Base-by-base conservation (phyloP, 106 monocot genomes). In the Dendrobium huoshanense region DNA sequence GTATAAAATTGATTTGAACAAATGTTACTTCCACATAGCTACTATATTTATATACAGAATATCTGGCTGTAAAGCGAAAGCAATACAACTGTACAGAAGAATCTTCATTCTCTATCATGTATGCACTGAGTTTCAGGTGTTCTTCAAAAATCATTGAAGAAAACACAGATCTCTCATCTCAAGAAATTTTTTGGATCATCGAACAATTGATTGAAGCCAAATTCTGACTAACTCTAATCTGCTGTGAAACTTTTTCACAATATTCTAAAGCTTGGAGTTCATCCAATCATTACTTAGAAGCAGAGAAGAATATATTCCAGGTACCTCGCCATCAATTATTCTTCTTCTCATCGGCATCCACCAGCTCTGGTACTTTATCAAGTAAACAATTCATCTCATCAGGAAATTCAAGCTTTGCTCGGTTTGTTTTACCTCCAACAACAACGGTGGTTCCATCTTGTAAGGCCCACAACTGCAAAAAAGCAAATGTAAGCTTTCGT, bases 371-470 rank as follows among this genome's bases (percentile, higher is more conserved):
- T 61, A 95, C 92, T 83, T 84, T 81, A 81, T 91, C 84, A 75
- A 95, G 91, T 72, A 95, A 81, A 8, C 54, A 67, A 85, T 95
- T 95, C 87, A 95, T 92, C 85, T 95, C 95, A n/a, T 90, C 83
- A 4, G 88, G 84, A 83, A 99, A 99, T 85, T 99, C 98, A 64
- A 95, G 83, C 80, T 95, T 99, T 18, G 92, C 88, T 81, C 98
- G 73, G 51, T 99, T 99, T 40, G 91, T 93, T 78, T 93, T 99
- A 22, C 92, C 98, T 83, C 98, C 98, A 22, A 99, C 15, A 2
- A 95, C 87, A 48, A 99, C 91, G 51, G 90, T 87, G 8, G 91
- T 95, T 78, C 98, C 98, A 82, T 99, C 95, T 93, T 99, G 98
- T 75, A 99, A 75, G 41, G 95, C 95, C 98, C 98, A 99, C 81